Evolutionary conservation across 2,329 filamentous ascomycete species (phyloP).

Genomic region (Penicillium sp.): DNA sequence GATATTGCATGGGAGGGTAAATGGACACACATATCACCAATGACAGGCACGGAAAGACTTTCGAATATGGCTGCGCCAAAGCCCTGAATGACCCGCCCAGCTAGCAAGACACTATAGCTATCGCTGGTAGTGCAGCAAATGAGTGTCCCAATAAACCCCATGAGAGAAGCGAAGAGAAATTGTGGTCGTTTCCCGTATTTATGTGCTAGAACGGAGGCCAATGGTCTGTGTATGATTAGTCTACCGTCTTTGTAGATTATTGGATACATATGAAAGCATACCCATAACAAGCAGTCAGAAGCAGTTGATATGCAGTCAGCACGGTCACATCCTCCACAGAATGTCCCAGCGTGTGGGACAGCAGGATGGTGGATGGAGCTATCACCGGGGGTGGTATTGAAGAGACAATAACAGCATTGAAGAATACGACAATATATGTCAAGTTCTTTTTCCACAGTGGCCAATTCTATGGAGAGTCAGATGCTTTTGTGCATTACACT

Average conservation of each 20-base stretch:
- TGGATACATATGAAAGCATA: not conserved
- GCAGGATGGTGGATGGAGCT: not conserved
- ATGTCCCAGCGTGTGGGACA: not conserved
- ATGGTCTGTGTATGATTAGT: not conserved
- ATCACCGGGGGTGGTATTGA: not conserved
- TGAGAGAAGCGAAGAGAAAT: not conserved
- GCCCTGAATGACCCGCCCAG: not conserved
- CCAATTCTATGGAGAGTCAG: not conserved
- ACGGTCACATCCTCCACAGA: not conserved
- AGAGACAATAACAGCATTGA: not conserved
- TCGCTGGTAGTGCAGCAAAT: not conserved
- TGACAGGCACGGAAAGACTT: not conserved
- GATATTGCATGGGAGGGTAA: not conserved
- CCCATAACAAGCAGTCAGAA: not conserved
- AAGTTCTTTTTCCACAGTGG: not conserved
- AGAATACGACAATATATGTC: not conserved
- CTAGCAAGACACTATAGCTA: not conserved
- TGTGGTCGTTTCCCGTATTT: constrained; percentile 3
- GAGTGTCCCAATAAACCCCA: not conserved
- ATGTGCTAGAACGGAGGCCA: not conserved
- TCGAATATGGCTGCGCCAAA: not conserved
- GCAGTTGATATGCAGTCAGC: not conserved
- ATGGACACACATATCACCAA: not conserved
- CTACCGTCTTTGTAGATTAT: not conserved
- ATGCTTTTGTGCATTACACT: no score